phyloP scores from a whole-genome alignment of 257 asterid genomes.

The Lavandula angustifolia region DNA sequence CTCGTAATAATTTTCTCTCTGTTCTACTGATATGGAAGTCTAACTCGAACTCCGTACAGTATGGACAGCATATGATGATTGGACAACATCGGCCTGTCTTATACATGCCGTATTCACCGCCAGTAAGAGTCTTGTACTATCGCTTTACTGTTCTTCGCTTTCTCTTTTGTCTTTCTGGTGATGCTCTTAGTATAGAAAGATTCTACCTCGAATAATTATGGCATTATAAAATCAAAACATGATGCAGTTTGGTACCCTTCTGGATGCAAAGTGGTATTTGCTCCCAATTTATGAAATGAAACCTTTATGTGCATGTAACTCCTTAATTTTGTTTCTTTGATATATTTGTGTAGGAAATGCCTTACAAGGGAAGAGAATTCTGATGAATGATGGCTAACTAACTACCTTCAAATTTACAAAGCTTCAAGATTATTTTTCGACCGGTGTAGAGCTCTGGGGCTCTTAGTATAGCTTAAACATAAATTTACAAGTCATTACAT shows the following conservation, averaged over 20 bases:
- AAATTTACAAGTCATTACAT: slow-evolving; percentile 11
- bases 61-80: slow-evolving; percentile 87
- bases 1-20: slow-evolving; percentile 11
- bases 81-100: slow-evolving; percentile 87
- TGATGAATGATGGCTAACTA: slow-evolving; percentile 26
- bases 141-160: slow-evolving; percentile 10
- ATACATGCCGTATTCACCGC: slow-evolving; percentile 79
- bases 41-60: slow-evolving; percentile 45
- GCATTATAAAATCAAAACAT: not conserved
- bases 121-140: slow-evolving; percentile 54
- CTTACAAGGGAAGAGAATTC: slow-evolving; percentile 67
- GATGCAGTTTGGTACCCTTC: too few relatives aligned
- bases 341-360: slow-evolving; percentile 58
- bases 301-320: too few relatives aligned
- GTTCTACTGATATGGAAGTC: not conserved
- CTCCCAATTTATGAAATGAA: too few relatives aligned
- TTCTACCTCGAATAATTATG: slow-evolving; percentile 14
- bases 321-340: not conserved
- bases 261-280: too few relatives aligned
- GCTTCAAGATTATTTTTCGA: slow-evolving; percentile 30
- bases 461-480: slow-evolving; percentile 25
- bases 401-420: not conserved
- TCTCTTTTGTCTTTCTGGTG: slow-evolving; percentile 11
- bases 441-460: slow-evolving; percentile 23
- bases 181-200: not conserved